Evolutionary conservation across 2,329 filamentous ascomycete genomes (phyloP).

Genomic region (Arthroderma sp.): DNA sequence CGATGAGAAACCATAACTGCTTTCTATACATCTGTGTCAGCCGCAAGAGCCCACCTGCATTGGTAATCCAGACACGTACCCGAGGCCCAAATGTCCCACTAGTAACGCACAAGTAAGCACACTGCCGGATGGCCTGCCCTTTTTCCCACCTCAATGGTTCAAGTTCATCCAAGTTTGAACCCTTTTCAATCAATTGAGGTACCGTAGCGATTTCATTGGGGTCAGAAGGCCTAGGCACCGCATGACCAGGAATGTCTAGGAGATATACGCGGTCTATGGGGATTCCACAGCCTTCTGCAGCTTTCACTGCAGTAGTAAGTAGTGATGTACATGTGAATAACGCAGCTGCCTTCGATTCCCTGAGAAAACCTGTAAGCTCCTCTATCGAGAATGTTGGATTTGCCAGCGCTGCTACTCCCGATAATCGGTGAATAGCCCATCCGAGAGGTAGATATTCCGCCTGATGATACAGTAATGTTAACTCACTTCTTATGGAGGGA

Average conservation of each 20-base stretch:
- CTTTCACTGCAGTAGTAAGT: slow-evolving; percentile 47
- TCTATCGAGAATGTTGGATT: slow-evolving; percentile 54
- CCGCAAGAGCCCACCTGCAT: not conserved
- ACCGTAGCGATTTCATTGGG: slow-evolving; percentile 46
- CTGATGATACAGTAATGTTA: slow-evolving; percentile 24
- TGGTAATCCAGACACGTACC: slow-evolving; percentile 30
- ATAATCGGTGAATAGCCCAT: slow-evolving; percentile 58
- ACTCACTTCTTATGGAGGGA: too few relatives aligned
- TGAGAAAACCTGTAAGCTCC: slow-evolving; percentile 56
- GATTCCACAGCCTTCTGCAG: slow-evolving; percentile 49
- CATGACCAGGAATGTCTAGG: slow-evolving; percentile 47
- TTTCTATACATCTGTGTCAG: slow-evolving; percentile 39
- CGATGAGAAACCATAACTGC: slow-evolving; percentile 62
- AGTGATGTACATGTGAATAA: slow-evolving; percentile 55
- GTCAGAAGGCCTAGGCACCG: slow-evolving; percentile 35
- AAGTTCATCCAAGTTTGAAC: slow-evolving; percentile 42
- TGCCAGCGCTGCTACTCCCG: slow-evolving; percentile 54
- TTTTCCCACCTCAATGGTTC: slow-evolving; percentile 48
- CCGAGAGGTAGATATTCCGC: slow-evolving; percentile 56
- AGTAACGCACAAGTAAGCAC: slow-evolving; percentile 60
- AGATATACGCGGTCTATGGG: slow-evolving; percentile 51
- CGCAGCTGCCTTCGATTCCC: slow-evolving; percentile 50
- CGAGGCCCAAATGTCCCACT: slow-evolving; percentile 62
- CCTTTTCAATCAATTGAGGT: slow-evolving; percentile 49
- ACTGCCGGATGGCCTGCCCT: slow-evolving; percentile 53